phyloP scores from a whole-genome alignment of 257 asterid genomes.

The Solanum chiquidenum region DNA sequence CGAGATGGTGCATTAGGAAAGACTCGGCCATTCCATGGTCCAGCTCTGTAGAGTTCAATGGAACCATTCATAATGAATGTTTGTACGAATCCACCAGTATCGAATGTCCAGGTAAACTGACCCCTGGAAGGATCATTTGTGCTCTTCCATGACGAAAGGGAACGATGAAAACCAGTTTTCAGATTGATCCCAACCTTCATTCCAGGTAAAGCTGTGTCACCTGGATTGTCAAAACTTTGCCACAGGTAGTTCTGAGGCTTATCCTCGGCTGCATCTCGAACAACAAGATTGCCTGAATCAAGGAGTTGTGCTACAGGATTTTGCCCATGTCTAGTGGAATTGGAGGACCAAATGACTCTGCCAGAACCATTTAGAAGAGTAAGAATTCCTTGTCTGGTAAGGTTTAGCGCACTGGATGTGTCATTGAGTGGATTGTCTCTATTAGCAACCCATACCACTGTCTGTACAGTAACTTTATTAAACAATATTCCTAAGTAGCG shows the following conservation, averaged over 20 bases:
- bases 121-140: constrained; percentile 23
- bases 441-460: constrained; percentile 33
- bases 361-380: background rate
- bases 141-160: constrained; percentile 12
- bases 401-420: constrained; percentile 3
- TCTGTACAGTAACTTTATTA: background rate
- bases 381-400: constrained; percentile 12
- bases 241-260: constrained; percentile 1
- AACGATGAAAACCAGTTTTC: constrained; percentile 2
- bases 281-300: background rate
- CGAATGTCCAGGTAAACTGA: constrained; percentile 5
- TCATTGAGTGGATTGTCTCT: constrained; percentile 12
- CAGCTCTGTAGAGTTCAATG: constrained; percentile 5
- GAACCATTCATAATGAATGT: constrained; percentile 8
- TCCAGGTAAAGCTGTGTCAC: constrained; percentile 20
- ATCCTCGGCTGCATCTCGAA: background rate
- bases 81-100: constrained; percentile 12
- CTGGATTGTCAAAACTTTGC: constrained; percentile 21
- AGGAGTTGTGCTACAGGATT: background rate
- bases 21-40: constrained; percentile 16
- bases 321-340: background rate
- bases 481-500: background rate
- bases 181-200: constrained; percentile 32
- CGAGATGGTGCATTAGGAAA: constrained; percentile 11
- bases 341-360: constrained; percentile 20